These are phyloP conservation scores for Atkinsonella texensis DNA, from an alignment of 2,329 filamentous ascomycete species.

Conservation along the genomic window DNA sequence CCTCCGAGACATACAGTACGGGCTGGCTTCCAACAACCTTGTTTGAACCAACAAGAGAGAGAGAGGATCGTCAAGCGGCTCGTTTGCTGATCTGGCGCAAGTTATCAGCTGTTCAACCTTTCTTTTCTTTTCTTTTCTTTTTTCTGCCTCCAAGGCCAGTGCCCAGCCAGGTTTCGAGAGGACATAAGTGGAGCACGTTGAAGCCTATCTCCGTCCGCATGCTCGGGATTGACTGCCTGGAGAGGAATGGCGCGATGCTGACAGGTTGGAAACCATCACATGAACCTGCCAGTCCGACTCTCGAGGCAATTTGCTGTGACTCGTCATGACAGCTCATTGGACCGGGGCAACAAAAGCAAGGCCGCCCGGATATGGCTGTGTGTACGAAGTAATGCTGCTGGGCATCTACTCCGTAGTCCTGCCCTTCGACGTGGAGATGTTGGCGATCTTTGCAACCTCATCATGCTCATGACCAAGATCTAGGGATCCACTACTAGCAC, in stretches of 20 bases:
- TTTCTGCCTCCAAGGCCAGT: background rate
- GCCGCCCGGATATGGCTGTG: too few relatives aligned
- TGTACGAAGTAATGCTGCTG: background rate
- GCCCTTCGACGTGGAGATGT: background rate
- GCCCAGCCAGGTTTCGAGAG: background rate
- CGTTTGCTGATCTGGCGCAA: background rate
- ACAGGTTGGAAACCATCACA: background rate
- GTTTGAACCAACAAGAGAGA: background rate
- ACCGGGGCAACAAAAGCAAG: background rate
- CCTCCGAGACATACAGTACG: background rate
- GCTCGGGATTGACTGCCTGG: background rate
- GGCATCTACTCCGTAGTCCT: background rate
- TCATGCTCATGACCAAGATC: background rate
- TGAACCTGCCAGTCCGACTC: background rate
- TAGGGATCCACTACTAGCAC: background rate
- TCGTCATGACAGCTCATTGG: background rate
- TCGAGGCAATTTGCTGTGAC: background rate
- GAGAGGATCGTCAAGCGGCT: background rate
- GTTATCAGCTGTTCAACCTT: background rate
- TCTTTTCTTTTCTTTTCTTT: background rate
- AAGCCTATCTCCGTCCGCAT: background rate
- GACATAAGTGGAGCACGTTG: background rate
- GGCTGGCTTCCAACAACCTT: background rate
- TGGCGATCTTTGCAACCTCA: background rate
- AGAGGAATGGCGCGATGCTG: slow-evolving; percentile 1